A percentile compares a stretch with the other conserved stretches of the same genome.
Conservation (phyloP, 2,329 filamentous ascomycete genomes). For the Diplodia intermedia region DNA sequence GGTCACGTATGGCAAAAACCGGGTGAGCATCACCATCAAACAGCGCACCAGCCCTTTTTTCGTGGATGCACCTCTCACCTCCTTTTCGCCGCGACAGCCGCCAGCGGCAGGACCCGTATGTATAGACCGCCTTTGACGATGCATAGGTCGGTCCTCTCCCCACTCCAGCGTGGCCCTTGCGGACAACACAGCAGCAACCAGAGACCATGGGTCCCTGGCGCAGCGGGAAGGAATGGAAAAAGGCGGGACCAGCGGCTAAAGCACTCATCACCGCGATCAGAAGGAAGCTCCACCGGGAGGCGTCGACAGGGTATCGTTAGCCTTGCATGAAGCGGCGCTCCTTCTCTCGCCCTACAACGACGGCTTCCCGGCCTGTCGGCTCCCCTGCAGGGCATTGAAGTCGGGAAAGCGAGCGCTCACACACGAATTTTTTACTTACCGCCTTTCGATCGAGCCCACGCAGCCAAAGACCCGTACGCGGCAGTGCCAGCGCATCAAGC, state of each 20-base stretch:
- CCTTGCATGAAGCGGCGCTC: conserved; percentile 10
- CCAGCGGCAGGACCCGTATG: background rate
- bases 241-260: conserved; percentile 18
- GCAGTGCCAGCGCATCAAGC: conserved; percentile 13
- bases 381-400: conserved; percentile 16
- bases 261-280: conserved; percentile 8
- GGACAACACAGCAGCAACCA: conserved; percentile 11
- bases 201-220: background rate
- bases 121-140: conserved; percentile 27
- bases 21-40: background rate
- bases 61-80: conserved; percentile 1
- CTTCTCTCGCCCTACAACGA: conserved; percentile 3
- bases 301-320: background rate
- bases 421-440: conserved; percentile 10
- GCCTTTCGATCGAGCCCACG: conserved; percentile 8
- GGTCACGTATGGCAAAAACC: background rate
- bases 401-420: background rate
- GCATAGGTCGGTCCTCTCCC: background rate
- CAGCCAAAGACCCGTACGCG: background rate
- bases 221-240: conserved; percentile 9
- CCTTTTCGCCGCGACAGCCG: conserved; percentile 23
- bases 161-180: conserved; percentile 2
- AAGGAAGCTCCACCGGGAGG: background rate
- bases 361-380: background rate
- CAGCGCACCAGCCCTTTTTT: background rate